These are phyloP conservation scores for Daldinia grandis DNA, from an alignment of 495 filamentous ascomycete species.

Conservation along the genomic window DNA sequence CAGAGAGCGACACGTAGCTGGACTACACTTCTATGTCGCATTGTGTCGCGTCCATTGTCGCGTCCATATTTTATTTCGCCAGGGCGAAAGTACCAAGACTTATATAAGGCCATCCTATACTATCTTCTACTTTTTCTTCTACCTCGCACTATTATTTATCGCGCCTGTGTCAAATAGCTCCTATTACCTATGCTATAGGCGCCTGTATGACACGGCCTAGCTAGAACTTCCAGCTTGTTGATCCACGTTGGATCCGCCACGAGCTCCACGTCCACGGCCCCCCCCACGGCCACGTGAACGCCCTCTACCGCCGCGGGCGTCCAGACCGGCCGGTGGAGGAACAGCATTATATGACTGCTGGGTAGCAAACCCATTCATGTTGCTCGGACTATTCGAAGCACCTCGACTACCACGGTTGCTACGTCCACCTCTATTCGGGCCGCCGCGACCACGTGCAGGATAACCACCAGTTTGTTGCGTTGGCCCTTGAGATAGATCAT, in stretches of 20 bases:
- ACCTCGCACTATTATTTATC: background rate
- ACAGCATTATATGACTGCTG: slow-evolving; percentile 74
- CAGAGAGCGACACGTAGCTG: background rate
- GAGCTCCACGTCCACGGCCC: slow-evolving; percentile 47
- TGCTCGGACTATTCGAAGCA: slow-evolving; percentile 34
- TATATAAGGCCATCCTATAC: background rate
- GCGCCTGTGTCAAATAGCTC: background rate
- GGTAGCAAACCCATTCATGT: slow-evolving; percentile 37
- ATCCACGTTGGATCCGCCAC: slow-evolving; percentile 32
- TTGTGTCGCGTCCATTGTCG: background rate
- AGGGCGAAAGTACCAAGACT: background rate
- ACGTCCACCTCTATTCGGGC: slow-evolving; percentile 36
- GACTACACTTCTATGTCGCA: background rate
- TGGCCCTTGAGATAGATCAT: slow-evolving; percentile 29
- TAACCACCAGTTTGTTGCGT: slow-evolving; percentile 25
- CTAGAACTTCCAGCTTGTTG: background rate
- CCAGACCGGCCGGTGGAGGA: slow-evolving; percentile 77
- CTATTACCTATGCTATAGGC: background rate
- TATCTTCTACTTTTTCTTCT: background rate
- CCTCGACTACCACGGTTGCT: slow-evolving; percentile 45
- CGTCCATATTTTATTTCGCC: background rate
- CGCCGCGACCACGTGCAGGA: slow-evolving; percentile 45
- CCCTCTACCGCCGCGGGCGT: slow-evolving; percentile 63
- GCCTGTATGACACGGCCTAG: background rate
- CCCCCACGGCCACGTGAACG: slow-evolving; percentile 52